These are phyloP conservation scores for Talinum fruticosum DNA, from an alignment of 148 eudicot genomes.

Conservation along the genomic window DNA sequence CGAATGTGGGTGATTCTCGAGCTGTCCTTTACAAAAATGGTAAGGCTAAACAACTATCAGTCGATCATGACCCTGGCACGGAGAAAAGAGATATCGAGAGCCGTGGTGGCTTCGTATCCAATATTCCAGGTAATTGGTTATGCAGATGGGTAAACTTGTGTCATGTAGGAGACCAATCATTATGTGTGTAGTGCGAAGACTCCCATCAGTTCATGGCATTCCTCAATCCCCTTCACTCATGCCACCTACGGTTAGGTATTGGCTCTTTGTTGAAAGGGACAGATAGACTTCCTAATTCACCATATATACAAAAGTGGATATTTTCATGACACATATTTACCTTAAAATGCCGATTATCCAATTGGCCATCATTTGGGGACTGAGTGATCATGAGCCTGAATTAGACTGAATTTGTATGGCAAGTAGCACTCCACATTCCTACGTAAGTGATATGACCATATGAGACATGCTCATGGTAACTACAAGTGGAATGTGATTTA, in stretches of 20 bases:
- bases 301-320: background rate
- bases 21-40: conserved; percentile 59
- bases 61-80: conserved; percentile 58
- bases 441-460: background rate
- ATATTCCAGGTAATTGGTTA: conserved; percentile 31
- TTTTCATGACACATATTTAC: no score
- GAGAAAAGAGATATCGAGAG: conserved; percentile 35
- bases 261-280: background rate
- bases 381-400: background rate
- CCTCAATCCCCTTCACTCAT: no score
- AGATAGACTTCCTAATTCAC: background rate
- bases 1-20: conserved; percentile 74
- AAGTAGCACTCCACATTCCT: background rate
- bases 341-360: no score
- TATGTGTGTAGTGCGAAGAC: no score
- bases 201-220: no score
- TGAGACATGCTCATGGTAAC: no score
- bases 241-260: no score
- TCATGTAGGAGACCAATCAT: no score
- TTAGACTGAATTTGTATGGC: background rate
- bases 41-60: conserved; percentile 46
- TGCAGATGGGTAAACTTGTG: no score
- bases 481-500: no score
- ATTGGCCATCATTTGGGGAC: no score
- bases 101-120: conserved; percentile 42